Base-by-base conservation (phyloP, 1,139 yeast genomes). In the Yamadazyma triangularis region DNA sequence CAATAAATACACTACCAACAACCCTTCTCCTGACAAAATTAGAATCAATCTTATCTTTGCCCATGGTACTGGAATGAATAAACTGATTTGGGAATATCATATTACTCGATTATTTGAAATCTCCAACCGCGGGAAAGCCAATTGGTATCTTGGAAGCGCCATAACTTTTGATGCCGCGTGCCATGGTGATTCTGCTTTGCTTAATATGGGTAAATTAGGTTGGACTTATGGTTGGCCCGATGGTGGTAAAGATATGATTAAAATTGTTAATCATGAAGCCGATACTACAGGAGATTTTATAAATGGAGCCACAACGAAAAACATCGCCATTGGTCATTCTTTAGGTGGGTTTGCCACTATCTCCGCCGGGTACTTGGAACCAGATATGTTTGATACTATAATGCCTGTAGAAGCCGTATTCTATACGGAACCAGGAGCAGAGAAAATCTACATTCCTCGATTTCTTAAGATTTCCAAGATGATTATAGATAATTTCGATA, bases 11-110 rank as follows among this genome's bases (percentile, higher is more conserved):
- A 49, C 54, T 31, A 41, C 57, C 18, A 51, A 50, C 8, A 35
- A 44, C 3, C 26, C 38, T n/a, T 38, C 43, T 4, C 47, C 58
- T 0, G 31, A 34, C 5, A 51, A 48, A 18, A 38, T 58, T 10
- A 41, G 50, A 27, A 45, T 78, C 38, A 82, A 81, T 49, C 48
- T 82, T 28, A 53, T 79, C 23, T 82, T 83, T 52, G 52, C 72
- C 25, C 83, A 80, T 47, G 91, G 88, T 0, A 77, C 83, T 4
- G 88, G 88, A 3, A 75, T 80, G 79, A 72, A 71, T 44, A 79
- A 79, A 43, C 64, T 71, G 15, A 42, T 77, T 3, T 83, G 89
- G 89, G 64, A 65, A 27, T 76, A 74, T 46, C 70, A 75, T 50
- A 66, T 80, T 33, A 61, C 63, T 21, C 58, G 63, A 44, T 49